phyloP scores from a whole-genome alignment of 192 early-diverging fungal genomes.

The Backusella tuberculispora region DNA sequence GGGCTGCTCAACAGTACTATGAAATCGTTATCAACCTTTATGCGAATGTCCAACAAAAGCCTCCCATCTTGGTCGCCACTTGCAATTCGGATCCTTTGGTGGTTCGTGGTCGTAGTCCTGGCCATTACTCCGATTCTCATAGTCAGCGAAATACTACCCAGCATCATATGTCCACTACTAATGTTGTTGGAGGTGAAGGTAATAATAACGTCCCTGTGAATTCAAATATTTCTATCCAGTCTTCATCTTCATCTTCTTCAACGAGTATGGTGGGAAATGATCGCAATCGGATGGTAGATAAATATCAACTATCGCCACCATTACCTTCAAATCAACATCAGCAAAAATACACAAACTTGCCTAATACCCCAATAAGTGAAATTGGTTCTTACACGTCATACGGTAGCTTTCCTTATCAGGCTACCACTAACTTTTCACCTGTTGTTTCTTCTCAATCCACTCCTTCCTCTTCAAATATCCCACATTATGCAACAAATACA shows the following conservation, averaged over 20 bases:
- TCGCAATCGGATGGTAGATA: neutral
- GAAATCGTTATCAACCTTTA: constrained; percentile 70
- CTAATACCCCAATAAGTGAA: constrained; percentile 25
- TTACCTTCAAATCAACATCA: neutral
- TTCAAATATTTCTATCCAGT: neutral
- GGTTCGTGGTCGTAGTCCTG: constrained; percentile 87
- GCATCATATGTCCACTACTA: neutral
- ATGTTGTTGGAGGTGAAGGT: neutral
- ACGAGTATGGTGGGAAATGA: neutral
- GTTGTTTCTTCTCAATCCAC: constrained; percentile 17
- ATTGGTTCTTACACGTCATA: constrained; percentile 13
- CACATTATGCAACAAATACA: constrained; percentile 7
- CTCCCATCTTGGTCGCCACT: constrained; percentile 56
- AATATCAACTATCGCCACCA: constrained; percentile 1
- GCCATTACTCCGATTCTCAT: constrained; percentile 73
- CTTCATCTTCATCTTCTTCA: neutral
- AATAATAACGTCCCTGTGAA: neutral
- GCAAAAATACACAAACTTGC: constrained; percentile 19
- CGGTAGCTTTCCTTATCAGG: constrained; percentile 18
- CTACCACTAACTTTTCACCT: neutral
- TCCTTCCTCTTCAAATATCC: neutral
- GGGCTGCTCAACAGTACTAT: constrained; percentile 90
- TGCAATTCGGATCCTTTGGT: constrained; percentile 75
- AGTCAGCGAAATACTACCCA: constrained; percentile 18
- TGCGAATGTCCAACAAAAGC: constrained; percentile 64